Base-by-base conservation (phyloP, 768 basidiomycete species). In the Amanita pseudoporphyria region DNA sequence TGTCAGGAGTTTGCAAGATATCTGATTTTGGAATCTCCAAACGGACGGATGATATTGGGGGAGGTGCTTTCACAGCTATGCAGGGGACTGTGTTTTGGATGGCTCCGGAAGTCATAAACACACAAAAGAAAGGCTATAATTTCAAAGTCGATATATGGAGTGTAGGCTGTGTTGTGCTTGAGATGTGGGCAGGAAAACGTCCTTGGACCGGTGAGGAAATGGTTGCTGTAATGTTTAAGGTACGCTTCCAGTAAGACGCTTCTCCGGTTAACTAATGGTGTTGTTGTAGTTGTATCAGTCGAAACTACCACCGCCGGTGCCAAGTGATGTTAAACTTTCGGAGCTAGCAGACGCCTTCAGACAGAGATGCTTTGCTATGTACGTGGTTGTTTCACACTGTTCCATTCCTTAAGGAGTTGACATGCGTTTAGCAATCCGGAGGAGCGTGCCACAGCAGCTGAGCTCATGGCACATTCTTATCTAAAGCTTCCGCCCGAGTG, bases 21-120 rank as follows among this genome's bases (percentile, higher is more conserved):
- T 94, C 92, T 2, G 94, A 98, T 67, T 97, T 97, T 60, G 96
- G 96, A 36, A 97, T 98, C 51, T 95, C 92, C n/a, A 98, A 97
- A 67, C 79, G 89, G 53, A 92, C 82, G 54, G 91, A 87, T 54
- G 91, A 96, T 53, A 77, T 87, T 45, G 82, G 82, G 46, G 79
- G 79, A 58, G 87, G 79, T n/a, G 87, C 87, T 44, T 82, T 79
- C 54, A 95, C 93, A 1, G 87, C 89, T 18, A 93, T 99, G 91
- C 88, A 92, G 63, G 96, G 96, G 21, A 94, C 94, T 16, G 87
- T 98, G 31, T 98, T 96, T 64, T 99, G 96, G 95, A 97, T 98
- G 95, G 94, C 94, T 9, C 94, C 94, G 0, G 94, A 92, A 69
- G 90, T 96, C 47, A 79, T 92, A 52, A 84, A 91, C 54, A 83